Evolutionary conservation across 148 eudicot genomes (phyloP).

Genomic region (Simmondsia chinensis): DNA sequence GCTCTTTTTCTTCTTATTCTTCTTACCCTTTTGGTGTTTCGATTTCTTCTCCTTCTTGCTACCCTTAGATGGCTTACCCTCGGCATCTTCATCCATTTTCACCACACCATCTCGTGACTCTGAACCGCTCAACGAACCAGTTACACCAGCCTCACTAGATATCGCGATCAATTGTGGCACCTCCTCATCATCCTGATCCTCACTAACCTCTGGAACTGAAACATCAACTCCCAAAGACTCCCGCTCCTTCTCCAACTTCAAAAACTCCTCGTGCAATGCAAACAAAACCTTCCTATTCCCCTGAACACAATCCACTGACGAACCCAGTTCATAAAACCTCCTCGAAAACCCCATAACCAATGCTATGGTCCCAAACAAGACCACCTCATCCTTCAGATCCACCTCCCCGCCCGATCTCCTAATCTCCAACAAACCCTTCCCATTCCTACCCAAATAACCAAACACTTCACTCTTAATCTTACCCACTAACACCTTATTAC

Average conservation of each 20-base stretch:
- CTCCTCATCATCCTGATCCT: conserved; percentile 30
- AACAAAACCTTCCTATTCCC: conserved; percentile 78
- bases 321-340: conserved; percentile 55
- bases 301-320: conserved; percentile 59
- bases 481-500: conserved; percentile 56
- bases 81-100: conserved; percentile 8
- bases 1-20: conserved; percentile 31
- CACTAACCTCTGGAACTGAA: conserved; percentile 27
- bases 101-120: conserved; percentile 2
- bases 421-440: conserved; percentile 34
- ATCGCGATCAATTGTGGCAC: conserved; percentile 48
- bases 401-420: conserved; percentile 31
- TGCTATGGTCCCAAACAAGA: conserved; percentile 43
- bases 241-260: conserved; percentile 78
- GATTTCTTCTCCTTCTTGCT: conserved; percentile 18
- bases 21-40: conserved; percentile 22
- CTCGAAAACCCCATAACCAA: conserved; percentile 44
- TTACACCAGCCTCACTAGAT: conserved; percentile 11
- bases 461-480: conserved; percentile 62
- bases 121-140: too few relatives aligned
- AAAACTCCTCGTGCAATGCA: conserved; percentile 57
- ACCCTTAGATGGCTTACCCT: conserved; percentile 14
- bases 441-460: conserved; percentile 46
- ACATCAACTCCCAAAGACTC: conserved; percentile 38
- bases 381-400: conserved; percentile 23